Evolutionary conservation across 73 alveolate species (phyloP).

Genomic region (Chromera velia): DNA sequence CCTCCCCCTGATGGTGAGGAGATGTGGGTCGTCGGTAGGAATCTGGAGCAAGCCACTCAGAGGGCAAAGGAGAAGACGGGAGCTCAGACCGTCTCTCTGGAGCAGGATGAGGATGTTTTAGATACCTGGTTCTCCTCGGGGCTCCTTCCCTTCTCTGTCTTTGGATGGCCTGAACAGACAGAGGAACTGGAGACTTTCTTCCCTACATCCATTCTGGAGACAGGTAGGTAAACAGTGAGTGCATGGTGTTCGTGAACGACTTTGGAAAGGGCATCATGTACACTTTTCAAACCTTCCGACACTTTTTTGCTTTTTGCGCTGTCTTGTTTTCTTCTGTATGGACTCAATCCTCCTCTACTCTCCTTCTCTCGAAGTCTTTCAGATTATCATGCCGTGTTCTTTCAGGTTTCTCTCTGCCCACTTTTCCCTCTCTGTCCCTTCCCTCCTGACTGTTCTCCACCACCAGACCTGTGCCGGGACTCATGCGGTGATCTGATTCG

Average conservation of each 20-base stretch:
- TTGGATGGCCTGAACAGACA: constrained; percentile 93
- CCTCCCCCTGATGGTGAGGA: no score
- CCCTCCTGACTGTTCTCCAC: not conserved
- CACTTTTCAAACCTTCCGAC: no score
- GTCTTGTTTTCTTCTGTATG: no score
- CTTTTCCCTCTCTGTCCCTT: not conserved
- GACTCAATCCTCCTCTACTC: no score
- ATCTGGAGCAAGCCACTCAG: not conserved
- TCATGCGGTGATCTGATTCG: constrained; percentile 65
- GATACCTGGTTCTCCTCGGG: constrained; percentile 99
- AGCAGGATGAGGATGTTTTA: constrained; percentile 86
- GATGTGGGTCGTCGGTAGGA: not conserved
- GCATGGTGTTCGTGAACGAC: no score
- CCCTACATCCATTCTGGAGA: constrained; percentile 61
- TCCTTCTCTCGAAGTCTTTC: no score
- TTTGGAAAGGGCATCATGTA: no score
- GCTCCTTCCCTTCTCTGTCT: constrained; percentile 81
- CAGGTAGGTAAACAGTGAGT: no score
- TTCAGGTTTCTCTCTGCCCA: no score
- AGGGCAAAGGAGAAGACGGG: not conserved
- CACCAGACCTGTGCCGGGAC: not conserved
- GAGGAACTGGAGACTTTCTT: constrained; percentile 88
- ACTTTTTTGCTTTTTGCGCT: no score
- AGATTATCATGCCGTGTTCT: no score
- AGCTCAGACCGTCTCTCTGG: no score